Evolutionary conservation across 2,329 filamentous ascomycete genomes (phyloP).

Genomic region (Trichophyton schoenleinii): DNA sequence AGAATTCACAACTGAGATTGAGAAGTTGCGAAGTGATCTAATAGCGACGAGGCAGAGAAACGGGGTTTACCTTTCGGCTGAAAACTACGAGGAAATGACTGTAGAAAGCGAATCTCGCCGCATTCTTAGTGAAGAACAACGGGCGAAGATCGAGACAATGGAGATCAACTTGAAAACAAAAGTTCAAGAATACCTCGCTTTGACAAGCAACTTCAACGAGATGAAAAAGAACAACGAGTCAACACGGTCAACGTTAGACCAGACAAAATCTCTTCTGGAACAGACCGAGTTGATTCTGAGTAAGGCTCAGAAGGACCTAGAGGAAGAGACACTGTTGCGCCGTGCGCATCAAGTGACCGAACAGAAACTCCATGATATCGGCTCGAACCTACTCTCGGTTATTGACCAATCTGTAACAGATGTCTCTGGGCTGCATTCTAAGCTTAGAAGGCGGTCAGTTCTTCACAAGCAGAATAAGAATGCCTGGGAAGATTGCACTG

Average conservation of each 20-base stretch:
- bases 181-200: slow-evolving; percentile 75
- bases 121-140: slow-evolving; percentile 84
- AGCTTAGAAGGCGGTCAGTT: slow-evolving; percentile 73
- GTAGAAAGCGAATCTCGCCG: slow-evolving; percentile 83
- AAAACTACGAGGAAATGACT: slow-evolving; percentile 80
- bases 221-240: slow-evolving; percentile 83
- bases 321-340: slow-evolving; percentile 66
- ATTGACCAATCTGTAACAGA: slow-evolving; percentile 67
- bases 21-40: slow-evolving; percentile 85
- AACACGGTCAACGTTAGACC: slow-evolving; percentile 57
- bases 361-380: slow-evolving; percentile 58
- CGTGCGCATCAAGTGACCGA: slow-evolving; percentile 82
- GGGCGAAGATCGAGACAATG: slow-evolving; percentile 81
- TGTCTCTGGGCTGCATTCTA: slow-evolving; percentile 69
- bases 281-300: slow-evolving; percentile 76
- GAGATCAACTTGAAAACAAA: slow-evolving; percentile 86
- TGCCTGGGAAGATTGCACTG: slow-evolving; percentile 65
- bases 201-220: slow-evolving; percentile 76
- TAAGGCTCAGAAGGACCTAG: slow-evolving; percentile 61
- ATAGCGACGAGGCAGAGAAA: slow-evolving; percentile 88
- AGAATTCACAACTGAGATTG: slow-evolving; percentile 85
- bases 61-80: slow-evolving; percentile 83
- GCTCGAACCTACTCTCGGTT: slow-evolving; percentile 63
- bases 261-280: slow-evolving; percentile 68
- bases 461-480: slow-evolving; percentile 67